These are phyloP conservation scores for Coemansia sp. DNA, from an alignment of 192 early-diverging fungal species.

Conservation along the genomic window DNA sequence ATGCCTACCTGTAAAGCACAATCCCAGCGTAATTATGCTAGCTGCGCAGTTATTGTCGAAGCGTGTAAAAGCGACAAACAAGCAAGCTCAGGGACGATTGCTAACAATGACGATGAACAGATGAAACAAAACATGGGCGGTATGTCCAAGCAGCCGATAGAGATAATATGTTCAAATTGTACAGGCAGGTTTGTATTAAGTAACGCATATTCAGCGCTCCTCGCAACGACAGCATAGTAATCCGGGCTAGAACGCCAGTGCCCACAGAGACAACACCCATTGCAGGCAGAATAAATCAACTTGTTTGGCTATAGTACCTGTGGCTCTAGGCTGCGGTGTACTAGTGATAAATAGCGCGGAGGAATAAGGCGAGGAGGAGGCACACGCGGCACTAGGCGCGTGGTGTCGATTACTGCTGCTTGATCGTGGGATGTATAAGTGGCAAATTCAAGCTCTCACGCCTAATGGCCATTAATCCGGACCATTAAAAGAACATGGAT, in stretches of 20 bases:
- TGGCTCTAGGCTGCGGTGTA: neutral
- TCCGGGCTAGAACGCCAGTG: neutral
- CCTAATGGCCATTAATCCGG: neutral
- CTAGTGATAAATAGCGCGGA: neutral
- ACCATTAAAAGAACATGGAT: neutral
- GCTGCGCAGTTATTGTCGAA: too few species aligned
- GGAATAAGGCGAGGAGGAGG: neutral
- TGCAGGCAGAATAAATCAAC: neutral
- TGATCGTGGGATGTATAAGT: neutral
- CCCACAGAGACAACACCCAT: neutral
- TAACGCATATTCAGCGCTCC: neutral
- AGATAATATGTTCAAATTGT: neutral
- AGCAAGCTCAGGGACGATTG: neutral
- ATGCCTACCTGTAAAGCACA: neutral
- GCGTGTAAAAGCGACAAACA: neutral
- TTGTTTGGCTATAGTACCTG: neutral
- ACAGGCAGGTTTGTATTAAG: neutral
- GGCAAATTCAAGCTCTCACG: neutral
- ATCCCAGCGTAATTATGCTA: neutral
- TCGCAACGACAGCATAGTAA: neutral
- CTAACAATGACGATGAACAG: neutral
- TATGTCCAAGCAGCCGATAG: neutral
- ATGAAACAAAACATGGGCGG: neutral
- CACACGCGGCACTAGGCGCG: neutral
- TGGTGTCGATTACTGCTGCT: neutral